A percentile compares a stretch with the other conserved stretches of the same genome.
phyloP scores from a whole-genome alignment of 306 rosid species.

The Ziziphus jujuba region DNA sequence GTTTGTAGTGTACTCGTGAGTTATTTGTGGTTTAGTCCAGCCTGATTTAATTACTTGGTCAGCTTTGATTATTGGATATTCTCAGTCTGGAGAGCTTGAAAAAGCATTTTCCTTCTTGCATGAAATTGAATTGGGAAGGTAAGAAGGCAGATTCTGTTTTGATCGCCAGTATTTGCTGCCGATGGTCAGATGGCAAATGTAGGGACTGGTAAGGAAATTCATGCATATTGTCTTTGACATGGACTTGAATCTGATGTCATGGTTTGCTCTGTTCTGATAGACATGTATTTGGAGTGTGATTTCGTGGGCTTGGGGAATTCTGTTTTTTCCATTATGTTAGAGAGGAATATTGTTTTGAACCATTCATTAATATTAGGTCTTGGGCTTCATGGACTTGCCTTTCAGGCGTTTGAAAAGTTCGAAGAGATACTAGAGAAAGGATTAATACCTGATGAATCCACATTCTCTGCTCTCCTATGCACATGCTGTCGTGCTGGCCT shows the following conservation, averaged over 20 bases:
- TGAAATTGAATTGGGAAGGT: no score
- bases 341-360: slow-evolving; percentile 59
- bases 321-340: slow-evolving; percentile 56
- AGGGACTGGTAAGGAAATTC: no score
- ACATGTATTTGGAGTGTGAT: slow-evolving; percentile 84
- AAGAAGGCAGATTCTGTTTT: no score
- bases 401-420: slow-evolving; percentile 58
- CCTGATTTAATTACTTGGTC: no score
- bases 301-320: slow-evolving; percentile 52
- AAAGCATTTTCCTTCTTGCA: no score
- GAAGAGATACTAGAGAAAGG: slow-evolving; percentile 47
- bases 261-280: slow-evolving; percentile 76
- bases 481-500: slow-evolving; percentile 88
- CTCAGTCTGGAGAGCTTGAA: no score
- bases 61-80: no score
- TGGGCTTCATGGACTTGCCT: slow-evolving; percentile 77
- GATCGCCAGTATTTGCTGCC: no score
- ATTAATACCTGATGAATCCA: slow-evolving; percentile 65
- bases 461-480: slow-evolving; percentile 82
- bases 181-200: no score
- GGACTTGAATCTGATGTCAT: slow-evolving; percentile 64
- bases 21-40: no score
- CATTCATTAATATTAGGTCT: slow-evolving; percentile 71
- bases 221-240: slow-evolving; percentile 65
- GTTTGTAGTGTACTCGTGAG: no score